phyloP scores from a whole-genome alignment of 352 stramenopile species.

The Phytophthora uliginosa region DNA sequence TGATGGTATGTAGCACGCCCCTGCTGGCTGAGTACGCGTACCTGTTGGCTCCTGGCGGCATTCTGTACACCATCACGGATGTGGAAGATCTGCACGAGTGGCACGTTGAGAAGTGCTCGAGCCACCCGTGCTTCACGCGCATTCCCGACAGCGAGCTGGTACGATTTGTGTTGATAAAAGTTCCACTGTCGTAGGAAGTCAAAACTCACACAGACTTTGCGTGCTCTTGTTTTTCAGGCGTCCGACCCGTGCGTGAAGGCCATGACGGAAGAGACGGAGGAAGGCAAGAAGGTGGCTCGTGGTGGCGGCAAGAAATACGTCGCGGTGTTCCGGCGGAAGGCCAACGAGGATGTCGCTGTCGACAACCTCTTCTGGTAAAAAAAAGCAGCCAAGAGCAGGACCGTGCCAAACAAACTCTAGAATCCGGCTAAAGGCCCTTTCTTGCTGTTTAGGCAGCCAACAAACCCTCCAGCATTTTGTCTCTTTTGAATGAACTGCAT shows the following conservation, averaged over 20 bases:
- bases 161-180: conserved; percentile 14
- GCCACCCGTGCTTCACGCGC: conserved; percentile 94
- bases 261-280: conserved; percentile 98
- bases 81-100: conserved; percentile 98
- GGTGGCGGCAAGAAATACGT: conserved; percentile 92
- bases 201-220: background rate
- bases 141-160: conserved; percentile 91
- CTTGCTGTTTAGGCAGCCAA: background rate
- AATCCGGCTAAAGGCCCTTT: background rate
- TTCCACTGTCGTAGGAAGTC: background rate
- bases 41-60: conserved; percentile 91
- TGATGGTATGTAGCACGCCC: conserved; percentile 62
- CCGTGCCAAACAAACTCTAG: conserved; percentile 6
- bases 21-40: conserved; percentile 99
- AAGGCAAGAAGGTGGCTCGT: conserved; percentile 98
- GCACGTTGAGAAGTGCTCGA: conserved; percentile 96
- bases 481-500: conserved; percentile 42
- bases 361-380: conserved; percentile 80
- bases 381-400: conserved; percentile 10
- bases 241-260: conserved; percentile 95
- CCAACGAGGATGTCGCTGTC: conserved; percentile 64
- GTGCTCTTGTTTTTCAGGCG: conserved; percentile 35
- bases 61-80: conserved; percentile 99
- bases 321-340: conserved; percentile 81
- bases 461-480: background rate